Evolutionary conservation across 2,329 filamentous ascomycete species (phyloP), one percentile per base, ranked within the genome.

Genomic region (Penicillium sp.): DNA sequence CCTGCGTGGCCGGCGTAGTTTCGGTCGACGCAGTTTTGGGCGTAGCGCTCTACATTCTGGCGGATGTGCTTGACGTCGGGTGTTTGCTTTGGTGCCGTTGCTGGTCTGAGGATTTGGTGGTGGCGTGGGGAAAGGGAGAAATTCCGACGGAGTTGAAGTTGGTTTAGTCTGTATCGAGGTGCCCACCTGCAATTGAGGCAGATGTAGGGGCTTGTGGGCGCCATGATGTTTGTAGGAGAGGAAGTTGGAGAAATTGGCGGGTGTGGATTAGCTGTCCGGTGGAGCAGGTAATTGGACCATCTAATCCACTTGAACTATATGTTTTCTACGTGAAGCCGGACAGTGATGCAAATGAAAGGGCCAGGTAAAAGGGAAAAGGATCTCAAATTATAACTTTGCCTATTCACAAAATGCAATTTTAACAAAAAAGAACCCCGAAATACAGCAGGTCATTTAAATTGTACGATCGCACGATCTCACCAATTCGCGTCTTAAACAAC

Each of bases 1-100:
- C 78, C 74, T 13, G 79, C 75, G 53, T 83, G 80, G 0, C 76
- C 72, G 14, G 73, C 81, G 77, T 97, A 97, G 73, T 97, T 97
- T 65, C 95, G 87, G 64, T 92, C 88, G 58, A 89, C 73, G 75
- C 91, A 96, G 70, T 96, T 98, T 63, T 88, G 81, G 65, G 89
- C 84, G 79, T 97, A 90, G 16, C 96, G 82, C 14, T 88, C 85
- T 16, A 90, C 86, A 75, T 96, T 90, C 69, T 91, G 84, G 56
- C 93, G 92, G 73, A 99, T 96, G 77, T 95, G 89, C 73, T 91
- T 93, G 71, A 96, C 83, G 77, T 97, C 90, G 63, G 96, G 83
- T 47, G 84, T 84, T 26, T 90, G 86, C 72, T 91, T 93, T 11
- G 91, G 92, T 14, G 90, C 92, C 52, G 84, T 87, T 1, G 89